A percentile compares a stretch with the other conserved stretches of the same genome.
phyloP scores from a whole-genome alignment of 1,139 yeast genomes.

The Candida smagusa region DNA sequence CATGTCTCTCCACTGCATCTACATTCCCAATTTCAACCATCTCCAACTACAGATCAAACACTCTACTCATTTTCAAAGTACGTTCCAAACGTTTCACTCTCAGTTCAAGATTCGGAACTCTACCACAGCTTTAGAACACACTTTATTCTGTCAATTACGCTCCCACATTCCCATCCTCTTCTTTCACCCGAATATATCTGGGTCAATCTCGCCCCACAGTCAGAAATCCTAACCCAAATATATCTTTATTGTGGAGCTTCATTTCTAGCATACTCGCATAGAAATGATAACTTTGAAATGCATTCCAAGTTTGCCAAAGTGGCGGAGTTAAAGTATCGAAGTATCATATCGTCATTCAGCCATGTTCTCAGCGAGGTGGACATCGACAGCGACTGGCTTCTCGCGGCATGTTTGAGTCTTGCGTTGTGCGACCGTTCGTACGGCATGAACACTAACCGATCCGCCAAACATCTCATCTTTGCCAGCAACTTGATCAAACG shows the following conservation, averaged over 20 bases:
- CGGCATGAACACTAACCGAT: conserved; percentile 23
- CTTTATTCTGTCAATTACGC: conserved; percentile 36
- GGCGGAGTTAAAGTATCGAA: conserved; percentile 21
- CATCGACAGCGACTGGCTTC: conserved; percentile 26
- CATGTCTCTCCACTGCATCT: conserved; percentile 2
- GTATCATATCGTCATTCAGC: conserved; percentile 14
- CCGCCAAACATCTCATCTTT: conserved; percentile 23
- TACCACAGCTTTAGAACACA: conserved; percentile 31
- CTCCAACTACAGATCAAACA: conserved; percentile 1
- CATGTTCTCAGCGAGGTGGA: conserved; percentile 9
- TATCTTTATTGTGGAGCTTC: conserved; percentile 38
- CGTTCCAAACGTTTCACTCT: conserved; percentile 9
- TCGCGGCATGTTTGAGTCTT: conserved; percentile 32
- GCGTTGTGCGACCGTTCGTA: conserved; percentile 31
- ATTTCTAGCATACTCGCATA: conserved; percentile 19
- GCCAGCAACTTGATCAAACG: conserved; percentile 14
- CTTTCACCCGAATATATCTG: conserved; percentile 30
- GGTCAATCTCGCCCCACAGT: conserved; percentile 21
- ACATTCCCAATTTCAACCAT: background rate
- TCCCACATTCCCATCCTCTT: conserved; percentile 38
- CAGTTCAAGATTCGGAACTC: conserved; percentile 12
- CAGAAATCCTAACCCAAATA: conserved; percentile 27
- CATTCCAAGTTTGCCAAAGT: conserved; percentile 9
- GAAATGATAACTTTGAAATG: conserved; percentile 3
- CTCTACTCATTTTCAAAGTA: conserved; percentile 8